Evolutionary conservation across 768 basidiomycete species (phyloP).

Genomic region (Amanita molliuscula): DNA sequence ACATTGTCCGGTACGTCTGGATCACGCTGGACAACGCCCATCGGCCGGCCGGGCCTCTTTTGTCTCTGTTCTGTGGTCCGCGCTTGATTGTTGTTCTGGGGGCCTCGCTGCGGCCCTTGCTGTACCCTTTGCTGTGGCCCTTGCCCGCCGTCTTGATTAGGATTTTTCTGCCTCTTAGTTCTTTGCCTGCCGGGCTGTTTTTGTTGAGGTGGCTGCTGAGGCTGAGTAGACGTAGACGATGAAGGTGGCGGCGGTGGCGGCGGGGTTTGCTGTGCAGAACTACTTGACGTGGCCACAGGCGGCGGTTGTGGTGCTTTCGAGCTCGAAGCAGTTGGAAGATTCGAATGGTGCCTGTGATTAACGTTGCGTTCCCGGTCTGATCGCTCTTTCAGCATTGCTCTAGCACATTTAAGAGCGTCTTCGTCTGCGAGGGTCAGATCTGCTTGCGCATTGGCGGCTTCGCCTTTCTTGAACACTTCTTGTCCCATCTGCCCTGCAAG

Average conservation of each 20-base stretch:
- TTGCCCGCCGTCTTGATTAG: background rate
- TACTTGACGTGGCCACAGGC: slow-evolving; percentile 11
- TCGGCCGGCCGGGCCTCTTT: background rate
- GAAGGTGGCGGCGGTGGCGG: slow-evolving; percentile 12
- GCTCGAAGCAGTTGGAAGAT: slow-evolving; percentile 1
- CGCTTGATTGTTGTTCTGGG: background rate
- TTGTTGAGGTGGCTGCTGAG: slow-evolving; percentile 4
- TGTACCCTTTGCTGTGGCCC: slow-evolving; percentile 1
- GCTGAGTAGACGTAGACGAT: slow-evolving; percentile 8
- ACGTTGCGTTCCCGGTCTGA: slow-evolving; percentile 3
- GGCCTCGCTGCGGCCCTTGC: no score
- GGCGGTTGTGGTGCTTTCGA: slow-evolving; percentile 1
- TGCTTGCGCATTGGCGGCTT: slow-evolving; percentile 7
- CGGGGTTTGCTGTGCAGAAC: slow-evolving; percentile 10
- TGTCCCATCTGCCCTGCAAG: slow-evolving; percentile 38
- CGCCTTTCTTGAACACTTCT: slow-evolving; percentile 22
- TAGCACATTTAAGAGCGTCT: slow-evolving; percentile 20
- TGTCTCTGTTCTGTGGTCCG: background rate
- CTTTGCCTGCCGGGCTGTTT: background rate
- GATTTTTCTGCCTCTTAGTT: background rate
- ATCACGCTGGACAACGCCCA: slow-evolving; percentile 25
- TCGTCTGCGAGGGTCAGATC: slow-evolving; percentile 14
- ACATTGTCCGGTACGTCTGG: slow-evolving; percentile 38
- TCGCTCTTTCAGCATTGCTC: slow-evolving; percentile 7
- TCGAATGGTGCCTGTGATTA: background rate